Evolutionary conservation across 805 yeast species (phyloP), one percentile per base, ranked within the genome.

Genomic region (Nakazawaea holstii): DNA sequence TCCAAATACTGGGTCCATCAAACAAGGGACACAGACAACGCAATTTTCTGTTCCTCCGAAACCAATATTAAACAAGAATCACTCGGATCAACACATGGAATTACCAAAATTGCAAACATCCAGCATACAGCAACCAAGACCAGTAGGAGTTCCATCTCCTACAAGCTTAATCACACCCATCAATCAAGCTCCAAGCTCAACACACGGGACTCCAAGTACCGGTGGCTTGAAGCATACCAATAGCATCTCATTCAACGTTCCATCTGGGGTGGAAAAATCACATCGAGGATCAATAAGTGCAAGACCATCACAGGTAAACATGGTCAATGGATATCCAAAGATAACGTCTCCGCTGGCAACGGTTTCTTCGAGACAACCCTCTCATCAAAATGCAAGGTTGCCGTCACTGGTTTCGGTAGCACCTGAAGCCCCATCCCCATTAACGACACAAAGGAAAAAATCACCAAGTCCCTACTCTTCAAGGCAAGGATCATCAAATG

Each of bases 261-360:
- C 76, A 1, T 61, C 71, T 9, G 61, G 54, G 7, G 59, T 60
- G 24, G 72, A 69, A 24, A 74, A 73, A 52, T 59, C 68, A 1
- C 80, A 79, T 53, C 62, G 84, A 48, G 80, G 81, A n/a, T 78
- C 83, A 1, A 77, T 79, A 44, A 72, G 79, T 39, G 74, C 79
- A 1, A 66, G 75, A 51, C 79, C 82, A 1, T 71, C 79, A 4
- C 65, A 69, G 13, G 63, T 68, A 5, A 64, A 64, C 39, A 38
- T 61, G 35, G 36, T 15, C 6, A 17, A n/a, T 13, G 41, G 36
- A 10, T 35, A 39, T 14, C 44, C 43, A 11, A 45, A 39, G 13
- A 8, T 40, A 5, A 8, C 44, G 5, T 46, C 49, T 13, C 49
- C 49, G 3, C 20, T 36, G 6, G 15, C 27, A n/a, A 32, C 39